These are phyloP conservation scores for Aspergillus costaricaensis DNA, from an alignment of 2,329 filamentous ascomycete species.

Conservation along the genomic window DNA sequence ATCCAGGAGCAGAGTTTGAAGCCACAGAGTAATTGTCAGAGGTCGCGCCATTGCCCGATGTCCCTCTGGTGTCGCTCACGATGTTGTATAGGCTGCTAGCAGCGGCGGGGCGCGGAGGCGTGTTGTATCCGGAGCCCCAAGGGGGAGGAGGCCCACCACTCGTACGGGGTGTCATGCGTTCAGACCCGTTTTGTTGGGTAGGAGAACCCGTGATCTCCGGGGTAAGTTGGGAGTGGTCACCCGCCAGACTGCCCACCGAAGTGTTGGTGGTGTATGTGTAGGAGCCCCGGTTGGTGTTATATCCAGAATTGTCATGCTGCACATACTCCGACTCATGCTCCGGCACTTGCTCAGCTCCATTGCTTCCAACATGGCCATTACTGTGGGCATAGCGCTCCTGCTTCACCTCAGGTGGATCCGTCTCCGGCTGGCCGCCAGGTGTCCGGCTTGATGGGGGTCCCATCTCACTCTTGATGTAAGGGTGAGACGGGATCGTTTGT, in stretches of 20 bases:
- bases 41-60: conserved; percentile 63
- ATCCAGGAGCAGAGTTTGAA: conserved; percentile 59
- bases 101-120: conserved; percentile 69
- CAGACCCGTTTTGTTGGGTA: conserved; percentile 74
- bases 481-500: conserved; percentile 52
- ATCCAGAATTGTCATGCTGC: conserved; percentile 71
- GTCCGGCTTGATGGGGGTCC: conserved; percentile 71
- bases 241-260: conserved; percentile 65
- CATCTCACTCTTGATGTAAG: conserved; percentile 85
- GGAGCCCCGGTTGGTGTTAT: conserved; percentile 69
- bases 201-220: conserved; percentile 83
- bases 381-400: conserved; percentile 65
- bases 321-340: conserved; percentile 79
- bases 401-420: conserved; percentile 68
- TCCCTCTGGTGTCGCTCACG: conserved; percentile 75
- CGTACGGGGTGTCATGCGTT: conserved; percentile 82
- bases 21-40: conserved; percentile 72
- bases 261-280: conserved; percentile 75
- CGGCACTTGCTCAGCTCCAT: conserved; percentile 66
- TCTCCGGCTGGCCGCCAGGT: conserved; percentile 58
- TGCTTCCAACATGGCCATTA: conserved; percentile 58
- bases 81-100: conserved; percentile 87
- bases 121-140: conserved; percentile 75
- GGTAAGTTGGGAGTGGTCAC: conserved; percentile 74
- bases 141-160: conserved; percentile 70